phyloP scores from a whole-genome alignment of 257 asterid species.

The Asclepias syriaca region DNA sequence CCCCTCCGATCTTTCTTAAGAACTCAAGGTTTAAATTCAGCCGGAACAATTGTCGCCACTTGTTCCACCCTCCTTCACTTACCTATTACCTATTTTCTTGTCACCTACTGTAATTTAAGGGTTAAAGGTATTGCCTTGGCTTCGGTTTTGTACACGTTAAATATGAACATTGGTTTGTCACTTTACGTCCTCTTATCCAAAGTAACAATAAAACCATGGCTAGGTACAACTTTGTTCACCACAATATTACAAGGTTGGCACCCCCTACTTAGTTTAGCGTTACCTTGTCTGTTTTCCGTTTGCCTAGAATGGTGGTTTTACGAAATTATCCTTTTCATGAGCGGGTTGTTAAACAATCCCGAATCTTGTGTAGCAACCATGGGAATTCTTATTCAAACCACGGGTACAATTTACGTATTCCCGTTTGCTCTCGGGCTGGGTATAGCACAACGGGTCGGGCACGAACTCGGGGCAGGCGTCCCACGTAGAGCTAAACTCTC shows the following conservation, averaged over 20 bases:
- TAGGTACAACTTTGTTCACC: slow-evolving; percentile 31
- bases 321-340: slow-evolving; percentile 53
- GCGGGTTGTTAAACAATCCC: slow-evolving; percentile 50
- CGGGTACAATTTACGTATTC: slow-evolving; percentile 55
- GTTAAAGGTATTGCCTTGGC: slow-evolving; percentile 66
- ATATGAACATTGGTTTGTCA: slow-evolving; percentile 53
- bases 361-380: slow-evolving; percentile 65
- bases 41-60: slow-evolving; percentile 53
- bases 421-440: slow-evolving; percentile 60
- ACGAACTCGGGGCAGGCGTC: slow-evolving; percentile 61
- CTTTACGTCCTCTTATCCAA: slow-evolving; percentile 46
- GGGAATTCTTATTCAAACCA: slow-evolving; percentile 74
- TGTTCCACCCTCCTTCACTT: slow-evolving; percentile 51
- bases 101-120: slow-evolving; percentile 38
- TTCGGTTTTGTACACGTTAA: slow-evolving; percentile 48
- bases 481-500: slow-evolving; percentile 55
- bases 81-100: slow-evolving; percentile 60
- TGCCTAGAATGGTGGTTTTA: slow-evolving; percentile 88
- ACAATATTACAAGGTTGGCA: slow-evolving; percentile 56
- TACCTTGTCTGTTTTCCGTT: slow-evolving; percentile 54
- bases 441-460: slow-evolving; percentile 71
- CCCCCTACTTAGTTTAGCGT: slow-evolving; percentile 48
- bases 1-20: slow-evolving; percentile 64
- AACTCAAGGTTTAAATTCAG: slow-evolving; percentile 58
- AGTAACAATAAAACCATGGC: slow-evolving; percentile 69